Evolutionary conservation across 1,284 basidiomycete species (phyloP).

Genomic region (Cryptococcus floricola): DNA sequence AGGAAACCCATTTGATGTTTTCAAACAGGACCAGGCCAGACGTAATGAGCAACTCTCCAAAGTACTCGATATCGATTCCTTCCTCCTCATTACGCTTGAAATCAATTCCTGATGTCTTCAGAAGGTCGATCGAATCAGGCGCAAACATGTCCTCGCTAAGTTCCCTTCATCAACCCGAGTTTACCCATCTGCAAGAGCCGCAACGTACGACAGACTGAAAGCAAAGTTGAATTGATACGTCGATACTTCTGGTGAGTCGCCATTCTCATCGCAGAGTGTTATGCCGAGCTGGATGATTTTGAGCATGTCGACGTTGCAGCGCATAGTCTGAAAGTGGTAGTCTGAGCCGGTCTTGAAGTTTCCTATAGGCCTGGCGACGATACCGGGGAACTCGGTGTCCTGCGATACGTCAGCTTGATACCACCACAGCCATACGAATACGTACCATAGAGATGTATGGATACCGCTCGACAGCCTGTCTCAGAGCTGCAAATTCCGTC

Average conservation of each 20-base stretch:
- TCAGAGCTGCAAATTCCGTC: constrained; percentile 80
- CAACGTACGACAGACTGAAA: constrained; percentile 78
- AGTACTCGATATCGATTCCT: constrained; percentile 89
- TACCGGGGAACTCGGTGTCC: constrained; percentile 99
- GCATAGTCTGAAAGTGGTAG: constrained; percentile 99
- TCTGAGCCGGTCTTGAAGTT: constrained; percentile 94
- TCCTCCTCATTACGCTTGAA: constrained; percentile 88
- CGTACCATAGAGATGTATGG: constrained; percentile 93
- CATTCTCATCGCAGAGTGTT: constrained; percentile 89
- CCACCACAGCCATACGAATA: constrained; percentile 3
- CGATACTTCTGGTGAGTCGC: constrained; percentile 81
- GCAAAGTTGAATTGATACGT: constrained; percentile 99
- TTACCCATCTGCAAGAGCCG: background rate
- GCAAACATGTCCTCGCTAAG: constrained; percentile 94
- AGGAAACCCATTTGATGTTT: constrained; percentile 95
- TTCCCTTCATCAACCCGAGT: background rate
- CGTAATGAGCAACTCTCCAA: constrained; percentile 95
- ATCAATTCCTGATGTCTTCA: constrained; percentile 93
- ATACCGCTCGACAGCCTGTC: constrained; percentile 81
- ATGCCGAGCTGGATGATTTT: constrained; percentile 97
- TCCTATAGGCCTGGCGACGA: constrained; percentile 95
- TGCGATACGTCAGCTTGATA: constrained; percentile 42
- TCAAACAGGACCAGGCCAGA: constrained; percentile 86
- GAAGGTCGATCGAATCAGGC: constrained; percentile 89
- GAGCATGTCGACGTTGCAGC: constrained; percentile 96